These are phyloP conservation scores for Coniochaeta hoffmannii DNA, from an alignment of 2,329 filamentous ascomycete species.

Conservation along the genomic window DNA sequence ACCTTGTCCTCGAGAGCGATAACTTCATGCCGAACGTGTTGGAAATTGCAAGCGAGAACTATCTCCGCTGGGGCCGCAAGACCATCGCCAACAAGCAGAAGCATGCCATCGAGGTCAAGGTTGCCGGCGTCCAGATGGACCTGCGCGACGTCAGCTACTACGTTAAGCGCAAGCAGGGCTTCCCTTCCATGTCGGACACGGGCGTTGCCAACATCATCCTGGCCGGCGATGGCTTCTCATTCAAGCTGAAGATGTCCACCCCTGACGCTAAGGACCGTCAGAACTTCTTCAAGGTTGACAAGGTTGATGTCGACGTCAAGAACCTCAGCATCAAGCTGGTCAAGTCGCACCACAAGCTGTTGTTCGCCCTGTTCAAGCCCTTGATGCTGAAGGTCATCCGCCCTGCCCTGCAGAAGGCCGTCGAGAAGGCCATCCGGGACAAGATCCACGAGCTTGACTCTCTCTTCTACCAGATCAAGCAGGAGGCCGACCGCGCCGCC, in stretches of 20 bases:
- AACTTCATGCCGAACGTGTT: constrained; percentile 92
- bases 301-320: constrained; percentile 75
- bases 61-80: constrained; percentile 92
- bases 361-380: constrained; percentile 83
- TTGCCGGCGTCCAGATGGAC: constrained; percentile 89
- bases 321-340: constrained; percentile 82
- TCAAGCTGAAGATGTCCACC: constrained; percentile 83
- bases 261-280: constrained; percentile 67
- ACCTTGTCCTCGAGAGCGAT: constrained; percentile 90
- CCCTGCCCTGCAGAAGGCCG: constrained; percentile 75
- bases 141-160: constrained; percentile 88
- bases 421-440: constrained; percentile 85
- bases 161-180: constrained; percentile 89
- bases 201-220: constrained; percentile 86
- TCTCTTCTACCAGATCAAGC: constrained; percentile 68
- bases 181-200: constrained; percentile 78
- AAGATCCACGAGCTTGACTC: constrained; percentile 69
- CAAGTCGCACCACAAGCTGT: constrained; percentile 89
- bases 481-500: constrained; percentile 69
- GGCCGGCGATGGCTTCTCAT: constrained; percentile 79
- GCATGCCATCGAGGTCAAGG: constrained; percentile 74
- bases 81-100: constrained; percentile 71
- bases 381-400: constrained; percentile 76
- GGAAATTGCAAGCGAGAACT: constrained; percentile 86
- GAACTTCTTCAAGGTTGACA: constrained; percentile 92